A percentile compares a stretch with the other conserved stretches of the same genome.
Conservation (phyloP, 192 early-diverging fungal species). For the Borealophlyctis nickersoniae region DNA sequence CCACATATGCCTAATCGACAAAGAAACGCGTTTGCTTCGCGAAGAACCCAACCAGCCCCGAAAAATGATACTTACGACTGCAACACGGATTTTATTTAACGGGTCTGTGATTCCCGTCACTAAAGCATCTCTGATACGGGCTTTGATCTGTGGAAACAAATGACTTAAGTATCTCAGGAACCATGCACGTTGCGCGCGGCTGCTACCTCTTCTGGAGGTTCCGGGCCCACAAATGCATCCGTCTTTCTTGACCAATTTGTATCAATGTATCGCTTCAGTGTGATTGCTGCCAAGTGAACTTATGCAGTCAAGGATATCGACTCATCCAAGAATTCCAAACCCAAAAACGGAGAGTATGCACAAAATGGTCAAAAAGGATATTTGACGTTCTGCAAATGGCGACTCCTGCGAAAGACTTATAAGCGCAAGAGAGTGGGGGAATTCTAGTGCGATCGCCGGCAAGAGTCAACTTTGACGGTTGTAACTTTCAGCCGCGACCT, state of each 20-base stretch:
- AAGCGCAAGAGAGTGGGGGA: slow-evolving; percentile 64
- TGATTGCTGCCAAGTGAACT: slow-evolving; percentile 66
- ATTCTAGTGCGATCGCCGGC: slow-evolving; percentile 35
- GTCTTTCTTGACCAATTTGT: slow-evolving; percentile 64
- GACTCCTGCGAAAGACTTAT: slow-evolving; percentile 49
- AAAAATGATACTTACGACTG: slow-evolving; percentile 46
- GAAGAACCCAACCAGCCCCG: not conserved
- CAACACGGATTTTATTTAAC: slow-evolving; percentile 59
- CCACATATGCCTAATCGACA: slow-evolving; percentile 65
- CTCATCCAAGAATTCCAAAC: too few species aligned
- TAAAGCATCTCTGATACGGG: slow-evolving; percentile 50
- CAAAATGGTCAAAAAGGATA: too few species aligned
- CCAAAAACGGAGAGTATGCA: too few species aligned
- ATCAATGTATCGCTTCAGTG: slow-evolving; percentile 71
- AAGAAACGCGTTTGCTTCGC: not conserved
- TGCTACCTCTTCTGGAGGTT: slow-evolving; percentile 55
- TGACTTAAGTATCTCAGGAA: not conserved
- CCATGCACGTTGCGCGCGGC: not conserved
- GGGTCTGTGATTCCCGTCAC: slow-evolving; percentile 59
- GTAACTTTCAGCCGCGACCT: not conserved
- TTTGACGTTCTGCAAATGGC: slow-evolving; percentile 16
- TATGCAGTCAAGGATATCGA: too few species aligned
- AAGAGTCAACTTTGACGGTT: not conserved
- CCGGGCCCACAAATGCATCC: slow-evolving; percentile 51
- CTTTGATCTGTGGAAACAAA: slow-evolving; percentile 51